These are phyloP conservation scores for Alternaria consortialis DNA, from an alignment of 2,329 filamentous ascomycete species.

Conservation along the genomic window DNA sequence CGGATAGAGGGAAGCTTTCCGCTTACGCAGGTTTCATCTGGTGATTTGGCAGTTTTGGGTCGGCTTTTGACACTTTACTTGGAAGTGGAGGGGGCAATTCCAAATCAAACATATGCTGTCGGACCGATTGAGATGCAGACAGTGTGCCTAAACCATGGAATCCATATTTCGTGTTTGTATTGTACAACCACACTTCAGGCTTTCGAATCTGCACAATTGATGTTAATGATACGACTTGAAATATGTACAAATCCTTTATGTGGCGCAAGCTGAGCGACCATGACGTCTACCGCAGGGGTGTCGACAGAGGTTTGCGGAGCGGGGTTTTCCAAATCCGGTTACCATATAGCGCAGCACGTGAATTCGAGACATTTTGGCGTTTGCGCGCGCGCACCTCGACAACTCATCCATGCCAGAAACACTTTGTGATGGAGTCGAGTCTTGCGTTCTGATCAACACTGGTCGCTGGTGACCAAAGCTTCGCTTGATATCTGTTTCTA, in stretches of 20 bases:
- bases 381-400: neutral
- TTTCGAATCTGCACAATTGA: neutral
- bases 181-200: neutral
- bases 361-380: conserved; percentile 32
- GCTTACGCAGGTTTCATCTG: neutral
- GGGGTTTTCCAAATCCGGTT: conserved; percentile 6
- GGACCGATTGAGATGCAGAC: neutral
- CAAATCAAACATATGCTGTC: neutral
- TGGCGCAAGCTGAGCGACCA: neutral
- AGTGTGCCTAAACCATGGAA: too few relatives aligned
- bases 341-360: conserved; percentile 27
- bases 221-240: neutral
- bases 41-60: neutral
- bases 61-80: neutral
- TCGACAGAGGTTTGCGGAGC: neutral
- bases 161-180: neutral
- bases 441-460: neutral
- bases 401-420: neutral
- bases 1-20: neutral
- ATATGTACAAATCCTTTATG: neutral
- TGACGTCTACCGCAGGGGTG: conserved; percentile 8
- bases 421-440: conserved; percentile 4
- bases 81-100: neutral
- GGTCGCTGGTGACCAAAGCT: neutral
- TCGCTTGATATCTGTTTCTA: neutral